Evolutionary conservation across 2,329 filamentous ascomycete species (phyloP), one percentile per base, ranked within the genome.

Genomic region (Gaeumannomyces tritici): DNA sequence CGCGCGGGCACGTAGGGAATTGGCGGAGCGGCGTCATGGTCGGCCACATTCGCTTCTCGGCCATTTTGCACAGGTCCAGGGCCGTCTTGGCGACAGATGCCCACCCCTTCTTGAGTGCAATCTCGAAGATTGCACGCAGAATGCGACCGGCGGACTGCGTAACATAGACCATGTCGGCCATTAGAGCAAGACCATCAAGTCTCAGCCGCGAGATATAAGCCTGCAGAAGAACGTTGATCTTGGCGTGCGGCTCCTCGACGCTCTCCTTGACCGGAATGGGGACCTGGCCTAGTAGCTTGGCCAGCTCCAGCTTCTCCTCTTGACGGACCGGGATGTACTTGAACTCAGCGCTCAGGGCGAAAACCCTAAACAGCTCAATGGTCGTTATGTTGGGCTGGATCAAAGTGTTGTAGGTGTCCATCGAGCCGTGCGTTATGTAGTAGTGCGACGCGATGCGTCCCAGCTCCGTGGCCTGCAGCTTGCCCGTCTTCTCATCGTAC

Each of bases 31-130:
- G 95, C 51, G 91, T 91, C 95, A 98, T 99, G 7, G 93, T 98
- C 18, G 93, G 93, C 95, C 95, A 99, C 96, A 99, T 99, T 60
- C 96, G 85, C 81, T 96, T 96, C 79, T 99, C 95, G 0, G 93
- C 95, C 91, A 96, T 98, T 79, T 99, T 99, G 78, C 96, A 99
- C 61, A 99, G 83, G 69, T 96, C 91, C 55, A 99, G 80, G 0
- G 95, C 93, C 65, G 89, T 91, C 77, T 95, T 96, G 11, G 95
- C 91, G 4, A 98, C 95, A 21, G 87, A 89, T 0, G 95, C 87
- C 93, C 93, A 99, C 42, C 93, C 93, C 75, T 97, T 97, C 77
- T 93, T 96, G 67, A 99, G 77, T n/a, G 90, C 89, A 62, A 99
- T 98, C 76, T 99, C 96, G 67, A 98, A 99, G 60, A 99, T 89